phyloP scores from a whole-genome alignment of 1,284 basidiomycete species.

The Microbotryomycetes sp. region DNA sequence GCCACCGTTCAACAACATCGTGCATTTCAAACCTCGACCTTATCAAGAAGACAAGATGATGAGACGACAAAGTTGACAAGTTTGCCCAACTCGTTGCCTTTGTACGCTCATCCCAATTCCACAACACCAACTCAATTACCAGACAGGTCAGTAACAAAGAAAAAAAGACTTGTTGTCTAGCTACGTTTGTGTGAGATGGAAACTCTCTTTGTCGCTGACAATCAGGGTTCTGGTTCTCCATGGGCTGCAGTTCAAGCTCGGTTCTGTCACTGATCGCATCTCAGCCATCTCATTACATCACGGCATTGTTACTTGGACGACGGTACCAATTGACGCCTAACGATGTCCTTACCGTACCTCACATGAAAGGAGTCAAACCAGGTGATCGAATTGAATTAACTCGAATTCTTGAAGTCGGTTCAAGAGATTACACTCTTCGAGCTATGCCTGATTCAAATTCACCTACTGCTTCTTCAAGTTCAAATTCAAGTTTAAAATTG shows the following conservation, averaged over 20 bases:
- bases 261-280: slow-evolving; percentile 46
- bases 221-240: not conserved
- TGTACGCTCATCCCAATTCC: not conserved
- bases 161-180: no score
- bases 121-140: not conserved
- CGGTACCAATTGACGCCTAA: slow-evolving; percentile 82
- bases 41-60: no score
- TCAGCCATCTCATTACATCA: slow-evolving; percentile 78
- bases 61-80: no score
- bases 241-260: not conserved
- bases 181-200: no score
- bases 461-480: not conserved
- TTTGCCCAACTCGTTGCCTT: not conserved
- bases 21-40: no score
- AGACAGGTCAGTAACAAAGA: no score
- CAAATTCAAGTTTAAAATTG: not conserved
- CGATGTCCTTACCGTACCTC: slow-evolving; percentile 87
- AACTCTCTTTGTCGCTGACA: no score
- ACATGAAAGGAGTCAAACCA: slow-evolving; percentile 63
- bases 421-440: slow-evolving; percentile 85
- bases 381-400: slow-evolving; percentile 80
- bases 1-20: no score
- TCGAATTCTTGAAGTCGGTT: slow-evolving; percentile 87
- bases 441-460: slow-evolving; percentile 39
- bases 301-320: slow-evolving; percentile 79